phyloP scores from a whole-genome alignment of 768 basidiomycete species.

The Suillus americanus region DNA sequence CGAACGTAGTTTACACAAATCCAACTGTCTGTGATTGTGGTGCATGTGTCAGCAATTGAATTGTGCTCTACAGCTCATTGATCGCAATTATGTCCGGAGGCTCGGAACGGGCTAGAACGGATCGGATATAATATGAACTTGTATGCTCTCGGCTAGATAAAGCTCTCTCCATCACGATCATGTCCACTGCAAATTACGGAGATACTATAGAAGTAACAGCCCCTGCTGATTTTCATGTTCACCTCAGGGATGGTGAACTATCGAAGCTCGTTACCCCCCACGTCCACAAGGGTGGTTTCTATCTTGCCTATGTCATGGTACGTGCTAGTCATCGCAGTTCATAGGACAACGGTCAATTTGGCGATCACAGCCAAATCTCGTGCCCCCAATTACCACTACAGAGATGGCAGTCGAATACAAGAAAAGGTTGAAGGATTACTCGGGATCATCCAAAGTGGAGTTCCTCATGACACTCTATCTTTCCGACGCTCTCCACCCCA shows the following conservation, averaged over 20 bases:
- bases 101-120: neutral
- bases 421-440: slow-evolving; percentile 67
- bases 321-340: slow-evolving; percentile 20
- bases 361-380: slow-evolving; percentile 78
- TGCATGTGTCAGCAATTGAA: no score
- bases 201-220: slow-evolving; percentile 33
- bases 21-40: no score
- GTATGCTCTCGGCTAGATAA: slow-evolving; percentile 13
- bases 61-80: no score
- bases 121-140: neutral
- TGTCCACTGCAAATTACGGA: slow-evolving; percentile 19
- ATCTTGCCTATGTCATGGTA: slow-evolving; percentile 96
- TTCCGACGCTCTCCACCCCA: slow-evolving; percentile 86
- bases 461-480: slow-evolving; percentile 97
- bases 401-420: slow-evolving; percentile 82
- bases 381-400: slow-evolving; percentile 83
- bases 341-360: slow-evolving; percentile 13
- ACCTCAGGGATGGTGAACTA: slow-evolving; percentile 86
- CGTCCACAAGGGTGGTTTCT: slow-evolving; percentile 86
- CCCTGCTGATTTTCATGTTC: slow-evolving; percentile 95
- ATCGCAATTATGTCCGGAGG: no score
- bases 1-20: no score
- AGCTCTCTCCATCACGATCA: slow-evolving; percentile 22
- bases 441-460: slow-evolving; percentile 58
- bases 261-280: slow-evolving; percentile 86